A percentile compares a stretch with the other conserved stretches of the same genome.
phyloP scores from a whole-genome alignment of 352 stramenopile genomes.

The Phytophthora sansomeana region DNA sequence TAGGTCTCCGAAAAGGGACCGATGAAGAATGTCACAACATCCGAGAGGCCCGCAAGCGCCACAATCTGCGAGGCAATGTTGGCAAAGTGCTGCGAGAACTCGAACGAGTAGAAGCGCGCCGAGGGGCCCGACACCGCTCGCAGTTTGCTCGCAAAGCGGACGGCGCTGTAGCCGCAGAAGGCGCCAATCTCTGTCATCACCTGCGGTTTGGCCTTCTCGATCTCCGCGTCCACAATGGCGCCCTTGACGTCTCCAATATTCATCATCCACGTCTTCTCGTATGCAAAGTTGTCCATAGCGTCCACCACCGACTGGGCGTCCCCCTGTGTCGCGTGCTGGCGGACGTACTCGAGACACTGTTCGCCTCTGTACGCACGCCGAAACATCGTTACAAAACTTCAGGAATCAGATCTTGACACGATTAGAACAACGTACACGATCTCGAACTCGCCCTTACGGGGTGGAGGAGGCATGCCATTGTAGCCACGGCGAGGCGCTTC shows the following conservation, averaged over 20 bases:
- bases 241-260: constrained; percentile 49
- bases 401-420: constrained; percentile 14
- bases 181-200: constrained; percentile 57
- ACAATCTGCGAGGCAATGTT: constrained; percentile 41
- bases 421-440: constrained; percentile 13
- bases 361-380: constrained; percentile 24
- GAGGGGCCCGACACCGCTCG: constrained; percentile 20
- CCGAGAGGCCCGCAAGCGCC: constrained; percentile 32
- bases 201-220: constrained; percentile 36
- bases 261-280: constrained; percentile 47
- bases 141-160: constrained; percentile 47
- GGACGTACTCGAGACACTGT: constrained; percentile 42
- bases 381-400: constrained; percentile 34
- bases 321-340: constrained; percentile 26
- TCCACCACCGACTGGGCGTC: constrained; percentile 41
- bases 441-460: constrained; percentile 29
- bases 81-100: constrained; percentile 46
- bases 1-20: constrained; percentile 42
- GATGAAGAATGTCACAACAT: constrained; percentile 41
- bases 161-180: constrained; percentile 57
- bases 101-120: constrained; percentile 54
- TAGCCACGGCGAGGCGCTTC: constrained; percentile 19
- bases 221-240: constrained; percentile 40
- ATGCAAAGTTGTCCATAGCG: constrained; percentile 41
- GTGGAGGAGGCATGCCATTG: constrained; percentile 34